These are phyloP conservation scores for Metrosideros polymorpha DNA, from an alignment of 441 rosid species.

Conservation along the genomic window DNA sequence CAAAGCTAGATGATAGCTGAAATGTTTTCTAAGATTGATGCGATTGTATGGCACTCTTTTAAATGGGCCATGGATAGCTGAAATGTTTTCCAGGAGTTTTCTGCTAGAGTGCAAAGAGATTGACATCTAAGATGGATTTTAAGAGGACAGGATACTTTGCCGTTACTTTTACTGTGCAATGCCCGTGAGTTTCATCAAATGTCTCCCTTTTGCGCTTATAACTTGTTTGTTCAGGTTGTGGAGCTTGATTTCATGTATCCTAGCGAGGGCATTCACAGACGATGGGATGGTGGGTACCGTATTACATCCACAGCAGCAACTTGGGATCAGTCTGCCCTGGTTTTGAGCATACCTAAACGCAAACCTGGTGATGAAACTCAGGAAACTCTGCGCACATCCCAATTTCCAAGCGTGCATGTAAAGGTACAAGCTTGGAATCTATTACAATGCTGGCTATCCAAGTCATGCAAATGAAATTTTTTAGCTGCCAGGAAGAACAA, in stretches of 20 bases:
- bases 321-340: constrained; percentile 86
- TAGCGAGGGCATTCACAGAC: constrained; percentile 95
- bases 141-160: neutral
- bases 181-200: neutral
- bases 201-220: neutral
- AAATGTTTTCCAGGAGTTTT: neutral
- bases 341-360: constrained; percentile 90
- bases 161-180: neutral
- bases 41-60: neutral
- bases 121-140: neutral
- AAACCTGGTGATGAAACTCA: constrained; percentile 89
- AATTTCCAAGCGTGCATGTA: constrained; percentile 94
- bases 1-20: neutral
- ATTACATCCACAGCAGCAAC: constrained; percentile 96
- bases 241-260: constrained; percentile 98
- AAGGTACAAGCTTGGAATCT: constrained; percentile 41
- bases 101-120: neutral
- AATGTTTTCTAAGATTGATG: neutral
- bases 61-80: neutral
- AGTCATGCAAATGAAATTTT: neutral
- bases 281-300: constrained; percentile 93
- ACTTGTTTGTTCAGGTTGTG: constrained; percentile 50
- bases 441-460: neutral
- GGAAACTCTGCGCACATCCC: constrained; percentile 93
- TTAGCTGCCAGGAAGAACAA: neutral